These are phyloP conservation scores for Arachis hypogaea DNA, from an alignment of 306 rosid genomes.

Conservation along the genomic window DNA sequence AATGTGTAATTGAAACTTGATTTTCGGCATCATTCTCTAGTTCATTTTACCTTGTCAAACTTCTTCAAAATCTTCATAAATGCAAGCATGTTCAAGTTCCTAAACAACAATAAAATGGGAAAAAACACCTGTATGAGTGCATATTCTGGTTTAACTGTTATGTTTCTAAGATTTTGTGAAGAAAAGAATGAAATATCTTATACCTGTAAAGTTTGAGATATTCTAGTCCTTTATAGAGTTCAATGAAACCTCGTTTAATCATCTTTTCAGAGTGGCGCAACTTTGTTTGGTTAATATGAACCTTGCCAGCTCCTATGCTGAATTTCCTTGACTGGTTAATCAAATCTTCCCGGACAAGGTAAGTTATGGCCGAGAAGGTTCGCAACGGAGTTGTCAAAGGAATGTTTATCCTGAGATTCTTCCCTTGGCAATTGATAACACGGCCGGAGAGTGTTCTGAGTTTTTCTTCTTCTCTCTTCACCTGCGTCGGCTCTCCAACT, in stretches of 20 bases:
- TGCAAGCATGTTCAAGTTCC: constrained; percentile 95
- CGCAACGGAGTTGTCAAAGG: constrained; percentile 87
- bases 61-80: constrained; percentile 92
- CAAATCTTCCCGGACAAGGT: constrained; percentile 82
- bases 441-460: constrained; percentile 63
- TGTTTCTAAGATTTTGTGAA: neutral
- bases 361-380: constrained; percentile 86
- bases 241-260: constrained; percentile 89
- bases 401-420: constrained; percentile 83
- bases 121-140: constrained; percentile 28
- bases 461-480: constrained; percentile 58
- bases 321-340: constrained; percentile 73
- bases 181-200: neutral
- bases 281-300: constrained; percentile 68
- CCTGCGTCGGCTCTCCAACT: constrained; percentile 44
- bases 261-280: constrained; percentile 90
- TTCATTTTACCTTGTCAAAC: constrained; percentile 84
- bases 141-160: no score
- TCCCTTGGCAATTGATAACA: constrained; percentile 70
- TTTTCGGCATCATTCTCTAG: constrained; percentile 13
- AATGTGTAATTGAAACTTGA: constrained; percentile 1
- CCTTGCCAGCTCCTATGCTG: constrained; percentile 60
- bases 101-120: constrained; percentile 44
- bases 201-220: constrained; percentile 93
- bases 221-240: constrained; percentile 91